Evolutionary conservation across 805 yeast species (phyloP).

Genomic region (Zygosaccharomyces siamensis): DNA sequence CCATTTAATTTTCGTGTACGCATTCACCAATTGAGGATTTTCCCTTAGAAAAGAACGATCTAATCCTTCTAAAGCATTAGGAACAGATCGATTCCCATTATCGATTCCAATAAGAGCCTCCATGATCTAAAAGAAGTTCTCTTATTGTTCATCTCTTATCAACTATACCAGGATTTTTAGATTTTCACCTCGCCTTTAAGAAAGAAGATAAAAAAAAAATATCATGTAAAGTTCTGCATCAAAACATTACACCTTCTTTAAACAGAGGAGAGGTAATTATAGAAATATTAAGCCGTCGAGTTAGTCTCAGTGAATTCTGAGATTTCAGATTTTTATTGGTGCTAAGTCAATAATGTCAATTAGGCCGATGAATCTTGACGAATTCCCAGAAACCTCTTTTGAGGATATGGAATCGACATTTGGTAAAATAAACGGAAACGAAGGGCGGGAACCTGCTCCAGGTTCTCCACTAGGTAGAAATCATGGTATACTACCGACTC

Average conservation of each 20-base stretch:
- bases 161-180: background rate
- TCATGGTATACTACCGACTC: slow-evolving; percentile 15
- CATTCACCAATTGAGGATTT: slow-evolving; percentile 22
- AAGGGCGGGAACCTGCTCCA: slow-evolving; percentile 4
- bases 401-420: slow-evolving; percentile 32
- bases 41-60: slow-evolving; percentile 30
- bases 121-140: background rate
- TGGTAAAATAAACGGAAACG: slow-evolving; percentile 7
- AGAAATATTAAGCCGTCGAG: background rate
- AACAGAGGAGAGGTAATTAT: background rate
- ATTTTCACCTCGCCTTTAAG: background rate
- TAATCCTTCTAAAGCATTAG: slow-evolving; percentile 11
- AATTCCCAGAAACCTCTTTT: slow-evolving; percentile 30
- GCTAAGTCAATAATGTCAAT: slow-evolving; percentile 15
- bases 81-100: background rate
- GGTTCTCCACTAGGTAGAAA: slow-evolving; percentile 11
- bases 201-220: background rate
- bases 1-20: slow-evolving; percentile 26
- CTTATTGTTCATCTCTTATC: background rate
- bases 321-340: background rate
- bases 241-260: background rate
- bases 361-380: slow-evolving; percentile 18
- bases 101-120: background rate
- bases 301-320: background rate
- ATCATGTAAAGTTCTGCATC: background rate